These are phyloP conservation scores for Yamadazyma taylorii DNA, from an alignment of 1,139 yeast genomes.

Conservation along the genomic window DNA sequence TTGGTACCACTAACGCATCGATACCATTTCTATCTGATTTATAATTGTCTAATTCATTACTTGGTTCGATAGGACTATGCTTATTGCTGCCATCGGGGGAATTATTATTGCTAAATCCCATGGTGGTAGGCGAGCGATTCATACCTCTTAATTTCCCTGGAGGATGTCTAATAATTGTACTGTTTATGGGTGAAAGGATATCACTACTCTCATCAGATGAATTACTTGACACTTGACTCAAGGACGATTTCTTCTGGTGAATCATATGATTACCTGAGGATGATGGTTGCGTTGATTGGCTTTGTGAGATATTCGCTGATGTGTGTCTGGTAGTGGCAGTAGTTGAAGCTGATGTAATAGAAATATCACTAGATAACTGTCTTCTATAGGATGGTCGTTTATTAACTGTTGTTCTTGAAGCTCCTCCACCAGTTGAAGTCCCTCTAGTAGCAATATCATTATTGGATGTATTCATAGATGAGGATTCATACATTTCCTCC, in stretches of 20 bases:
- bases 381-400: constrained; percentile 38
- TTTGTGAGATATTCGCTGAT: constrained; percentile 1
- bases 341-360: constrained; percentile 36
- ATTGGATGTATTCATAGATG: constrained; percentile 15
- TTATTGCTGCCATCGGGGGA: neutral
- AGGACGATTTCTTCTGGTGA: constrained; percentile 28
- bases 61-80: neutral
- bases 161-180: constrained; percentile 2
- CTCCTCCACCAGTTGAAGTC: constrained; percentile 3
- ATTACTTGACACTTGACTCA: constrained; percentile 38
- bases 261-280: neutral
- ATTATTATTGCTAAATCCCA: neutral
- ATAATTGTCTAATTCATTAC: neutral
- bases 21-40: no score
- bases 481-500: constrained; percentile 23
- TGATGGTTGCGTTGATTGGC: constrained; percentile 1
- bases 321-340: constrained; percentile 21
- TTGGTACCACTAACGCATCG: neutral
- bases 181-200: constrained; percentile 19
- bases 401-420: constrained; percentile 6
- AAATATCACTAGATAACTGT: constrained; percentile 38
- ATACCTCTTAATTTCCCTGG: constrained; percentile 1
- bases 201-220: constrained; percentile 39
- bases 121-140: constrained; percentile 1
- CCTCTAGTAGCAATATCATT: constrained; percentile 9